Conservation (phyloP, 345 rosid genomes). For the Carallia pectinifolia region DNA sequence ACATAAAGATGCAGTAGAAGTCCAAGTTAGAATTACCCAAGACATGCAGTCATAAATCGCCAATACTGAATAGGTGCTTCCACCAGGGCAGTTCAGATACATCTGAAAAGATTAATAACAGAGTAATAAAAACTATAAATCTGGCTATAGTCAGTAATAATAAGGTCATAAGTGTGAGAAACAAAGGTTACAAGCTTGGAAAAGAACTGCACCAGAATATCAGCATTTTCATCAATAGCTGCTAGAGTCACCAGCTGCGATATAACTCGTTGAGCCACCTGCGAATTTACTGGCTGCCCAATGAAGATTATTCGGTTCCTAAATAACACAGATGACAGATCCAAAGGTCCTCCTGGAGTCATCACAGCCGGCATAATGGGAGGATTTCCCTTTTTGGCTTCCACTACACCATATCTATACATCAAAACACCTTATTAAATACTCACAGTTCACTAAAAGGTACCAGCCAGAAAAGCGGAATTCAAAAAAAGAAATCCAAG, state of each 20-base stretch:
- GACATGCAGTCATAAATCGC: conserved; percentile 97
- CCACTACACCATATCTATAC: conserved; percentile 47
- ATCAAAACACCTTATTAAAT: conserved; percentile 1
- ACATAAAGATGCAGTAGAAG: conserved; percentile 2
- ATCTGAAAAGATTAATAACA: conserved; percentile 42
- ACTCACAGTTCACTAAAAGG: conserved; percentile 1
- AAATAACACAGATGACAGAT: conserved; percentile 76
- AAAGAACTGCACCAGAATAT: conserved; percentile 62
- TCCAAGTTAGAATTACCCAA: conserved; percentile 51
- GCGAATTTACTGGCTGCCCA: conserved; percentile 76
- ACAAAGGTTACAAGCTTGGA: conserved; percentile 4
- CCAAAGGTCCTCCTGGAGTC: conserved; percentile 90
- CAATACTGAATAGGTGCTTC: conserved; percentile 81
- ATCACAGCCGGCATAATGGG: conserved; percentile 85
- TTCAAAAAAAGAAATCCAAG: not conserved
- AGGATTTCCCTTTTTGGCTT: conserved; percentile 67
- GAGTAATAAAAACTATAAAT: conserved; percentile 10
- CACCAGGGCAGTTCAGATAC: conserved; percentile 91
- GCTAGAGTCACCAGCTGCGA: conserved; percentile 93
- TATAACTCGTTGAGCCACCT: conserved; percentile 88
- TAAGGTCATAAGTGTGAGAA: not conserved
- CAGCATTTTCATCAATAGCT: conserved; percentile 77
- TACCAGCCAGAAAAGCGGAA: not conserved
- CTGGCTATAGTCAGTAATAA: not conserved
- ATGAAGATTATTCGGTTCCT: conserved; percentile 86